Conservation (phyloP, 345 rosid species). For the Citrus unshiu region DNA sequence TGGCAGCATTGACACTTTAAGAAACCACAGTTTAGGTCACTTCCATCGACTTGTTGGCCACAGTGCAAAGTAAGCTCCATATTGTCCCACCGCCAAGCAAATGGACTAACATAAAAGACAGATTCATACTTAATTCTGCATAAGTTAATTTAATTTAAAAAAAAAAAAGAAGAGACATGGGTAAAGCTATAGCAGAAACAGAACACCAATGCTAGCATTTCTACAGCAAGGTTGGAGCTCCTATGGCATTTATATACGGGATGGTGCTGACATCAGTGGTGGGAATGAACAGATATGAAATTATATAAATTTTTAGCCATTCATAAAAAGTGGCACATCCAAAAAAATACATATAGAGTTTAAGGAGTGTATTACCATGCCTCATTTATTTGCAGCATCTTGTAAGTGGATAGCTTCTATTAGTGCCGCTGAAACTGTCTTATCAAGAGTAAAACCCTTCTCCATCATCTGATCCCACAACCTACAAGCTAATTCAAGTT, state of each 20-base stretch:
- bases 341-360: background rate
- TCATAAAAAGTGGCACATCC: background rate
- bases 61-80: background rate
- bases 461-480: constrained; percentile 99
- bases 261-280: background rate
- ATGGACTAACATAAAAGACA: background rate
- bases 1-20: background rate
- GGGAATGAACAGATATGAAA: background rate
- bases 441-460: constrained; percentile 89
- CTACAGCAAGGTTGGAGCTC: background rate
- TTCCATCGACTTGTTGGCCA: background rate
- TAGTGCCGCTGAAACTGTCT: constrained; percentile 60
- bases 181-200: background rate
- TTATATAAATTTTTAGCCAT: background rate
- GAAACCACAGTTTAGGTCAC: background rate
- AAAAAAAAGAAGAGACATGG: background rate
- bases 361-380: constrained; percentile 21
- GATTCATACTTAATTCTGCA: background rate
- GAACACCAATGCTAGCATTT: background rate
- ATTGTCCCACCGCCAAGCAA: background rate
- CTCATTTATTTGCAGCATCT: constrained; percentile 26
- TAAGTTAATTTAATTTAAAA: background rate
- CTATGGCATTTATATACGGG: background rate
- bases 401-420: constrained; percentile 43
- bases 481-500: constrained; percentile 55